Conservation (phyloP, 2,329 filamentous ascomycete species). For the Colletotrichum filicis region DNA sequence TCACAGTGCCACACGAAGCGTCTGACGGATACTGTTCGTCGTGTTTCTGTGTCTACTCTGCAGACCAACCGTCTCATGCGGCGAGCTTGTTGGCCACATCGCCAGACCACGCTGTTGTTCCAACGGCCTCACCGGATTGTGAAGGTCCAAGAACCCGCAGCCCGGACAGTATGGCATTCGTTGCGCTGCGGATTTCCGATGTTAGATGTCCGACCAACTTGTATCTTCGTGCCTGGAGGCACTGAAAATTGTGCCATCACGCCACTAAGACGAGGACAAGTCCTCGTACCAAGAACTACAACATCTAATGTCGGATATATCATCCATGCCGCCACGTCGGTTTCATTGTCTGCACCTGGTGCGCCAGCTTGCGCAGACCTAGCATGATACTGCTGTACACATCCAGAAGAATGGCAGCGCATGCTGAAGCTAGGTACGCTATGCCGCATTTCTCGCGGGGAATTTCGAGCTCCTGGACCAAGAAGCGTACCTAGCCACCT, state of each 20-base stretch:
- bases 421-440: slow-evolving; percentile 9
- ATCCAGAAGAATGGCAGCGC: background rate
- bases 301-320: slow-evolving; percentile 9
- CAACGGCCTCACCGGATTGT: background rate
- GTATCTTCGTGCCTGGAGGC: background rate
- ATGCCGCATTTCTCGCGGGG: background rate
- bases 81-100: background rate
- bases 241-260: background rate
- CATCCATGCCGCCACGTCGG: background rate
- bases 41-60: slow-evolving; percentile 14
- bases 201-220: background rate
- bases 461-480: background rate
- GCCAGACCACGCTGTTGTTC: slow-evolving; percentile 16
- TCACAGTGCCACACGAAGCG: slow-evolving; percentile 5
- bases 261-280: background rate
- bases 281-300: slow-evolving; percentile 1
- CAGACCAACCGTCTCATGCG: slow-evolving; percentile 24
- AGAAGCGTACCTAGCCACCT: background rate
- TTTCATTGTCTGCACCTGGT: slow-evolving; percentile 13
- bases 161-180: slow-evolving; percentile 4
- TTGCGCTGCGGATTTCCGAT: background rate
- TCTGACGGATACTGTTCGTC: background rate
- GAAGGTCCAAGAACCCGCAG: slow-evolving; percentile 6
- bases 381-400: background rate
- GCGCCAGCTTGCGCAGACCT: slow-evolving; percentile 1